Conservation (phyloP, 1,139 yeast species). For the Yamadazyma friedrichii region DNA sequence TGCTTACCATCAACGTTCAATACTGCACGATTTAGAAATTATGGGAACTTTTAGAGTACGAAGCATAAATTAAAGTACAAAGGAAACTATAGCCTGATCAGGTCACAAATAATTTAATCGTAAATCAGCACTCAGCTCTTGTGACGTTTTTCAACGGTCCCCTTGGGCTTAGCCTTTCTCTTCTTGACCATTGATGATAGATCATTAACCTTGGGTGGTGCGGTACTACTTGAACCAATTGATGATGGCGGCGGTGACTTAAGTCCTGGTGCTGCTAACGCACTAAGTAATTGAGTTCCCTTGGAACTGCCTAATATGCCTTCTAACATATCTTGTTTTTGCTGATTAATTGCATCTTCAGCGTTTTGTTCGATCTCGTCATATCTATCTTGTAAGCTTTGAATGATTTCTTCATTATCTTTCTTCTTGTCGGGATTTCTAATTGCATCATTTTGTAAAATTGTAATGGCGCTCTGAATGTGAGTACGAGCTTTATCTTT, state of each 20-base stretch:
- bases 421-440: constrained; percentile 29
- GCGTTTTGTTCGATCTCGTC: constrained; percentile 57
- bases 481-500: constrained; percentile 56
- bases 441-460: constrained; percentile 47
- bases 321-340: constrained; percentile 58
- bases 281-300: constrained; percentile 12
- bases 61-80: too few species aligned
- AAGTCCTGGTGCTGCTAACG: constrained; percentile 5
- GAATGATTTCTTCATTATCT: constrained; percentile 50
- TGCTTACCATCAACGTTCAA: too few species aligned
- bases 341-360: constrained; percentile 48
- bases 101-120: not conserved
- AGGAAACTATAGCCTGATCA: not conserved
- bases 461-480: constrained; percentile 58
- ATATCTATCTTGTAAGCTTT: constrained; percentile 51
- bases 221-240: not conserved
- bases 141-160: constrained; percentile 9
- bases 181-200: constrained; percentile 36
- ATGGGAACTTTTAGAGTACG: too few species aligned
- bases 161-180: constrained; percentile 23
- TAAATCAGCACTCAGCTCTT: constrained; percentile 6
- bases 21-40: too few species aligned
- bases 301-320: constrained; percentile 58
- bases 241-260: constrained; percentile 1
- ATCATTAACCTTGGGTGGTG: constrained; percentile 27